Evolutionary conservation across 768 basidiomycete genomes (phyloP).

Genomic region (Suillus decipiens): DNA sequence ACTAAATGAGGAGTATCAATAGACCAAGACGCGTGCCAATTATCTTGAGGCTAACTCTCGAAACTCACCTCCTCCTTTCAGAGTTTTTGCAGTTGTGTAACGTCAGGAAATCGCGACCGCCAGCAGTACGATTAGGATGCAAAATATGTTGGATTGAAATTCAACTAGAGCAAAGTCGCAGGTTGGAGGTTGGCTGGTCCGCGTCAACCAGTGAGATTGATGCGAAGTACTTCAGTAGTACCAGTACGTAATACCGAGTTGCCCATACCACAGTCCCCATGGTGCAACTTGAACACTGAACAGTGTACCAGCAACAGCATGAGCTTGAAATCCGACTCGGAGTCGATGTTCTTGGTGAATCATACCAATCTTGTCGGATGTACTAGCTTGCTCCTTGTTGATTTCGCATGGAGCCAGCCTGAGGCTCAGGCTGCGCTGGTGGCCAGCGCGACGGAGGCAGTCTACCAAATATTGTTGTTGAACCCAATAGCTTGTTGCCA

Average conservation of each 20-base stretch:
- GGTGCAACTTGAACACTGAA: no score
- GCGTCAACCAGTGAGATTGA: neutral
- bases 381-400: no score
- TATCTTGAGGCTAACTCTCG: neutral
- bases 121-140: neutral
- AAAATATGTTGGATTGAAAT: neutral
- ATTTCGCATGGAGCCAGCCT: no score
- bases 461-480: no score
- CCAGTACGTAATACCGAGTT: no score
- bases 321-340: neutral
- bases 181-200: neutral
- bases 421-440: no score
- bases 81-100: neutral
- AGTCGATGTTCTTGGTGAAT: neutral
- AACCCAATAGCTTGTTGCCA: neutral
- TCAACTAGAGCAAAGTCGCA: neutral
- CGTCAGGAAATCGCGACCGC: neutral
- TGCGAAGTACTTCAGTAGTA: no score
- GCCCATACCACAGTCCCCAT: no score
- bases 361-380: neutral
- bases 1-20: no score
- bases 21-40: neutral
- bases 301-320: neutral
- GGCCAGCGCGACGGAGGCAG: no score
- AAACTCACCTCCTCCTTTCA: neutral